Base-by-base conservation (phyloP, 2,329 filamentous ascomycete species). In the Aspergillus sp. region DNA sequence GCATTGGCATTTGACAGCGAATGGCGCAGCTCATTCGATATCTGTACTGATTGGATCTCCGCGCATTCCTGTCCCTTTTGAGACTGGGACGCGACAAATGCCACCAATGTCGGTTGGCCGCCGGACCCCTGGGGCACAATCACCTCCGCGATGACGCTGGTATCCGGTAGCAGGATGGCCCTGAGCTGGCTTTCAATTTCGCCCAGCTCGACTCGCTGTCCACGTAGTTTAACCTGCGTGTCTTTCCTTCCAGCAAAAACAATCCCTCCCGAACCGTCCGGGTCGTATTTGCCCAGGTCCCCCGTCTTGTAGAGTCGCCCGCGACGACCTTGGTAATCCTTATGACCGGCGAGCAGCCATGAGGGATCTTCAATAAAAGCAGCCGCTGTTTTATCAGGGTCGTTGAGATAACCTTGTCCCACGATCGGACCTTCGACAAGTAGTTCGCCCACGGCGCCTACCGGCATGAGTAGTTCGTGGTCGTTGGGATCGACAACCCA, bases 101-200 rank as follows among this genome's bases (percentile, higher is more conserved):
- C 71, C 0, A 75, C 70, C 20, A 75, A 60, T 1, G 66, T 73
- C 3, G 69, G 58, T 49, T 75, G 71, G 2, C 67, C 64, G 0
- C 69, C 66, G 12, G 66, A 61, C 6, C 64, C 67, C n/a, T 68
- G 65, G 2, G 72, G 69, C 2, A 61, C 63, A 64, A 84, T 80
- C 12, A 84, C 80, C 63, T 84, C 82, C 2, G 76, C 79, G 26
- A 82, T 79, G 0, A 83, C 73, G 3, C 75, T 77, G 11, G 69
- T 59, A 6, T 71, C 68, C 1, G 69, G 59, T 6, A 69, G 69
- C n/a, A 76, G 58, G 45, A 67, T 60, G 12, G 63, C 67, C 39
- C 65, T 67, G 16, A 75, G 64, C 20, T 75, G 72, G 58, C 71
- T 72, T 59, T 79, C 77, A 6, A 79, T 73, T 56, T 78, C 77